Evolutionary conservation across 1,139 yeast genomes (phyloP).

Genomic region (Nadsonia commutata): DNA sequence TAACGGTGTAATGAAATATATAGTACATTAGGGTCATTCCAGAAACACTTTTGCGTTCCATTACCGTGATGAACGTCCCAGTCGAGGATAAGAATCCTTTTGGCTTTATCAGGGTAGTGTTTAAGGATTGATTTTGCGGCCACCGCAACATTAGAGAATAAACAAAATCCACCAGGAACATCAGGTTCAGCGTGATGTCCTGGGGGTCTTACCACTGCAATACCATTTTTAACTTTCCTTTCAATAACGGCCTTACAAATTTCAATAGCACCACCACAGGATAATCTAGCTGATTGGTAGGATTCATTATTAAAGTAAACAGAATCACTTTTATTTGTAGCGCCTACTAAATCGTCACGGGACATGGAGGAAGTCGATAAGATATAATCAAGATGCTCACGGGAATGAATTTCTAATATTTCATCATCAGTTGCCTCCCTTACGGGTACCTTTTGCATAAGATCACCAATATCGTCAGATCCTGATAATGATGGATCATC

Average conservation of each 20-base stretch:
- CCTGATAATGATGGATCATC: conserved; percentile 73
- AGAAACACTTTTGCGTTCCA: conserved; percentile 90
- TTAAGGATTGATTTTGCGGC: conserved; percentile 81
- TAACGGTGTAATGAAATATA: conserved; percentile 86
- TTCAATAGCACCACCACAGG: conserved; percentile 96
- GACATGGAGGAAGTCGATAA: conserved; percentile 67
- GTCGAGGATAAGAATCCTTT: conserved; percentile 72
- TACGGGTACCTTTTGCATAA: conserved; percentile 78
- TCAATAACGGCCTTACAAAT: conserved; percentile 93
- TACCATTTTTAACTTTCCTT: conserved; percentile 76
- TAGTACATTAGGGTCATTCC: conserved; percentile 76
- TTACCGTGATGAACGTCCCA: conserved; percentile 99
- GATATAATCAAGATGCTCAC: conserved; percentile 62
- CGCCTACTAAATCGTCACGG: conserved; percentile 61
- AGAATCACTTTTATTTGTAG: conserved; percentile 87
- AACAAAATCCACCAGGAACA: conserved; percentile 91
- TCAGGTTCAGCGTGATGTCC: conserved; percentile 99
- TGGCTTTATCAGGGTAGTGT: conserved; percentile 74
- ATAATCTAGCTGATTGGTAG: conserved; percentile 67
- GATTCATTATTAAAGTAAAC: conserved; percentile 92
- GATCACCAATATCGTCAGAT: conserved; percentile 67
- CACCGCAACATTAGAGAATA: conserved; percentile 92
- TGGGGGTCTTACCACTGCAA: conserved; percentile 96
- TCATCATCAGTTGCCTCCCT: conserved; percentile 83
- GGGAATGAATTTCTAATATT: conserved; percentile 72